Evolutionary conservation across 441 rosid genomes (phyloP).

Genomic region (Croton setiger): DNA sequence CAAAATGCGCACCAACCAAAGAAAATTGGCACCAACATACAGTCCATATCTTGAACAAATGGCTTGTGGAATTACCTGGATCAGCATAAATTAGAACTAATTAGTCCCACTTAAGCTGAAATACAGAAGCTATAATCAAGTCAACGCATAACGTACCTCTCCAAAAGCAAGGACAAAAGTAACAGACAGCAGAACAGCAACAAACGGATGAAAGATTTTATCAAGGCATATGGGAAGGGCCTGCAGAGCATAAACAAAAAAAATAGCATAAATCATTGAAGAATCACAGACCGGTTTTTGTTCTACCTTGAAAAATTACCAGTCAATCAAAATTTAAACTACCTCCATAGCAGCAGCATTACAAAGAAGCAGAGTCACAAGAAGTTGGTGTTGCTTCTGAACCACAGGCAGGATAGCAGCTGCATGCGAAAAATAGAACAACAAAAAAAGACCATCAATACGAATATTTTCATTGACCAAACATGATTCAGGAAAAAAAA

Average conservation of each 20-base stretch:
- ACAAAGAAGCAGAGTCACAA: slow-evolving; percentile 83
- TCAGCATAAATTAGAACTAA: slow-evolving; percentile 12
- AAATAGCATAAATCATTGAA: neutral
- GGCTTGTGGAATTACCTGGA: slow-evolving; percentile 92
- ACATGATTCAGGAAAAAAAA: neutral
- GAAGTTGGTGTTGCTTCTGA: slow-evolving; percentile 92
- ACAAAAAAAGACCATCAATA: neutral
- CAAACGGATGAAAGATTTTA: slow-evolving; percentile 77
- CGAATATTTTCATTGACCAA: neutral
- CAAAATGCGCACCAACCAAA: slow-evolving; percentile 73
- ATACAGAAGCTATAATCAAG: neutral
- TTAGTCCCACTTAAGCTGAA: neutral
- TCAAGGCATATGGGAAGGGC: slow-evolving; percentile 91
- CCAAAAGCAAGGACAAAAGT: slow-evolving; percentile 84
- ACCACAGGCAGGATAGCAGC: slow-evolving; percentile 82
- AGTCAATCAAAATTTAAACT: neutral
- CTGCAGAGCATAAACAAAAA: slow-evolving; percentile 30
- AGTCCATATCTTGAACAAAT: slow-evolving; percentile 92
- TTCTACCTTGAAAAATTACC: neutral
- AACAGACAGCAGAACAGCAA: slow-evolving; percentile 82
- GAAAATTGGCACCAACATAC: slow-evolving; percentile 82
- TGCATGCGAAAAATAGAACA: slow-evolving; percentile 18
- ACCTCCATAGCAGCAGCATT: slow-evolving; percentile 97
- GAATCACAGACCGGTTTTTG: neutral
- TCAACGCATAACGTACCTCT: slow-evolving; percentile 47